Evolutionary conservation across 2,329 filamentous ascomycete genomes (phyloP).

Genomic region (Cladophialophora immunda): DNA sequence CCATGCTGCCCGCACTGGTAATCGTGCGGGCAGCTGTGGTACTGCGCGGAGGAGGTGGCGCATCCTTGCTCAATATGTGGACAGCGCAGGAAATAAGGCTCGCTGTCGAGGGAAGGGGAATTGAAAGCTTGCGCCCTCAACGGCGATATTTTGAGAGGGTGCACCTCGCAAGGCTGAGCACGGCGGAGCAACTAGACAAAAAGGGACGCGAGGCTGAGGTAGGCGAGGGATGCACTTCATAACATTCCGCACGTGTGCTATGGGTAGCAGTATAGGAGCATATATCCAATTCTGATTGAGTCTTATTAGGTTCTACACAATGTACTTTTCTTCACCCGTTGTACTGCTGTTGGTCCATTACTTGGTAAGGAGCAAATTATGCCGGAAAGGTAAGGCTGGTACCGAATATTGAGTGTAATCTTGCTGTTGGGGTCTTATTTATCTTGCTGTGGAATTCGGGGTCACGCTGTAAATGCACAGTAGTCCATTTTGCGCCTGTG

Average conservation of each 20-base stretch:
- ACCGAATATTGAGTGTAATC: background rate
- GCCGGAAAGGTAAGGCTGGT: background rate
- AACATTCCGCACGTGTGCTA: background rate
- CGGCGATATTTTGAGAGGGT: constrained; percentile 4
- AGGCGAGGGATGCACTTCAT: background rate
- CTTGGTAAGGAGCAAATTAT: background rate
- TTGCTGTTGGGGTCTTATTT: background rate
- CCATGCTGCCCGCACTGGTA: background rate
- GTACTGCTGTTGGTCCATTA: background rate
- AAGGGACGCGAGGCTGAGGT: background rate
- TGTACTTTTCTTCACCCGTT: background rate
- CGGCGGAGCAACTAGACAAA: background rate
- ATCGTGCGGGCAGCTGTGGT: constrained; percentile 24
- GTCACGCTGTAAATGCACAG: background rate
- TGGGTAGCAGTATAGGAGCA: background rate
- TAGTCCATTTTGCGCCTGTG: background rate
- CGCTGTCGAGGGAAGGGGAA: constrained; percentile 17
- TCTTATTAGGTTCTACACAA: constrained; percentile 2
- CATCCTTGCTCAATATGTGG: constrained; percentile 23
- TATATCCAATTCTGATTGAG: background rate
- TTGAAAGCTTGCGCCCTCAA: background rate
- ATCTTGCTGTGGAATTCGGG: background rate
- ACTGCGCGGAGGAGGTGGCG: constrained; percentile 29
- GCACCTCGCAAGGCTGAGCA: constrained; percentile 8
- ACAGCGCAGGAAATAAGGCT: constrained; percentile 17